Percentiles rank a stretch among this genome's conserved stretches.
phyloP scores from a whole-genome alignment of 1,139 yeast genomes.

The Magnusiomyces sp. region DNA sequence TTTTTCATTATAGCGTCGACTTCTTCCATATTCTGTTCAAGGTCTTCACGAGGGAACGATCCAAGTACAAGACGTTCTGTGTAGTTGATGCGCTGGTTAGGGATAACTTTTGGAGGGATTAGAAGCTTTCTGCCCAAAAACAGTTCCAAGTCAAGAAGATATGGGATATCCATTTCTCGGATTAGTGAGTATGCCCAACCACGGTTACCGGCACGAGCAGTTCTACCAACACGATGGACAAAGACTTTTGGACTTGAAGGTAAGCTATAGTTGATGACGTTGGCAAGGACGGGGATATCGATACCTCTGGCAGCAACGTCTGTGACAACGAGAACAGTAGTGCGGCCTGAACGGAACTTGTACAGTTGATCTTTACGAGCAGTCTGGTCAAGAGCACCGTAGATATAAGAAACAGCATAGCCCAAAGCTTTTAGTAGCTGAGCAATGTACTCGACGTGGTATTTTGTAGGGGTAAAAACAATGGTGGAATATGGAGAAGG shows the following conservation, averaged over 20 bases:
- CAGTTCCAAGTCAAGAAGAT: slow-evolving; percentile 79
- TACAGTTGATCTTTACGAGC: slow-evolving; percentile 87
- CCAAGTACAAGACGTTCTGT: slow-evolving; percentile 79
- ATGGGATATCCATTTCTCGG: slow-evolving; percentile 79
- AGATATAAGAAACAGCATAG: slow-evolving; percentile 78
- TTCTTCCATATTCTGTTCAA: slow-evolving; percentile 70
- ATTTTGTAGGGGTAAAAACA: slow-evolving; percentile 92
- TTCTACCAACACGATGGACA: slow-evolving; percentile 96
- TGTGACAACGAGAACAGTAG: slow-evolving; percentile 82
- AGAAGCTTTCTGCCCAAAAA: slow-evolving; percentile 79
- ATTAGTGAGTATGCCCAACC: slow-evolving; percentile 98
- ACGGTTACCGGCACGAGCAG: slow-evolving; percentile 96
- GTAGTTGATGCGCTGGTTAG: slow-evolving; percentile 53
- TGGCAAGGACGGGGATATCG: slow-evolving; percentile 93
- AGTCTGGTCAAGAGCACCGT: slow-evolving; percentile 90
- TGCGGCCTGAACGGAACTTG: slow-evolving; percentile 75
- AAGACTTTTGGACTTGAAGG: slow-evolving; percentile 92
- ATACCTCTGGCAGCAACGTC: slow-evolving; percentile 99
- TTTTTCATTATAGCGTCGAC: slow-evolving; percentile 52
- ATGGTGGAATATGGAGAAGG: slow-evolving; percentile 85
- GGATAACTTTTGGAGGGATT: slow-evolving; percentile 35
- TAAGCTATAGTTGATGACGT: slow-evolving; percentile 80
- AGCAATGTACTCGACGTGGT: slow-evolving; percentile 89
- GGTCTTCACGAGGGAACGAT: slow-evolving; percentile 58
- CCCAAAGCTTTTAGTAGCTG: slow-evolving; percentile 65